A percentile compares a stretch with the other conserved stretches of the same genome.
These are phyloP conservation scores for Eutypa lata DNA, from an alignment of 2,329 filamentous ascomycete species.

Conservation along the genomic window DNA sequence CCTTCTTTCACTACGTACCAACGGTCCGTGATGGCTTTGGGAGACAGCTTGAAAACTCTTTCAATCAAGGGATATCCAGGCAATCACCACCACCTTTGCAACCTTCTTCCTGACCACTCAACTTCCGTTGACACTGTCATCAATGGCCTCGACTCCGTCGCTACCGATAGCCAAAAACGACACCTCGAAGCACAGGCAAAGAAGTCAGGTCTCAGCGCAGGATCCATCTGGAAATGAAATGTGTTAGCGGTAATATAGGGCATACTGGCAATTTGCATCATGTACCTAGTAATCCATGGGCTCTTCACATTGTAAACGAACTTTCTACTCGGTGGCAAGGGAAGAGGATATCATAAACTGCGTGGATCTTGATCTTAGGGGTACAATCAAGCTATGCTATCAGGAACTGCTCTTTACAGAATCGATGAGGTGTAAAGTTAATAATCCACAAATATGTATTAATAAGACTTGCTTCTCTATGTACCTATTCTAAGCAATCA, in stretches of 20 bases:
- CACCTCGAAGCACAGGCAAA: not conserved
- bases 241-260: not conserved
- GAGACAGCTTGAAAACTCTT: not conserved
- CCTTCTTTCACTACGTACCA: not conserved
- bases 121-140: not conserved
- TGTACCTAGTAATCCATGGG: too few species aligned
- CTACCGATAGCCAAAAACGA: not conserved
- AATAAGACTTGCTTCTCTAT: too few species aligned
- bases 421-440: too few species aligned
- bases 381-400: too few species aligned
- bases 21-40: not conserved
- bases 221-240: not conserved
- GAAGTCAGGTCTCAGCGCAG: not conserved
- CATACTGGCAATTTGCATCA: not conserved
- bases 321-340: too few species aligned
- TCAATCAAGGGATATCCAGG: not conserved
- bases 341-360: too few species aligned
- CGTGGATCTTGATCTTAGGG: too few species aligned
- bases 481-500: too few species aligned
- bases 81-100: not conserved
- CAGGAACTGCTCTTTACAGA: too few species aligned
- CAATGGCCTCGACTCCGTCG: not conserved
- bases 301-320: too few species aligned
- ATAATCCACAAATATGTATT: too few species aligned
- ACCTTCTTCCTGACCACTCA: not conserved